Evolutionary conservation across 225 moss, liverwort and hornwort genomes (phyloP), one percentile per base, ranked within the genome.

Genomic region (Climacium dendroides): DNA sequence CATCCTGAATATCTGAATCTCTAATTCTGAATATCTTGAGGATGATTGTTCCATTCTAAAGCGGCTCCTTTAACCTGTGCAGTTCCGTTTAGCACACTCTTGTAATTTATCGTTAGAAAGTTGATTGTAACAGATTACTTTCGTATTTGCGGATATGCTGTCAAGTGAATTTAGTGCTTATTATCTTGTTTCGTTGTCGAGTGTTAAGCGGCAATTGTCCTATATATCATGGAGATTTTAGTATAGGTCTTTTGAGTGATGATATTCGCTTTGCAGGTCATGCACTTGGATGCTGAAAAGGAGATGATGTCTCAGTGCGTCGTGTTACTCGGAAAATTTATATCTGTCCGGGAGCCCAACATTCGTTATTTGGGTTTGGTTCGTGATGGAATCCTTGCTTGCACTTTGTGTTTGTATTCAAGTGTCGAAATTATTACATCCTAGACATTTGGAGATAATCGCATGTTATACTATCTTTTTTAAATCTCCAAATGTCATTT

Each of bases 291-390:
- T 93, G 97, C 96, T 48, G 98, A 98, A 61, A 95, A 92, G 84
- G 98, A 98, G 66, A 96, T 98, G 97, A 96, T 98, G 96, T 95
- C 98, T 61, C 98, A 96, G 87, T 96, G 98, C 89, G 96, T 98
- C 79, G 94, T 95, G 58, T 88, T 97, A 73, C 90, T 98, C 29
- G 98, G 98, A 57, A 98, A 96, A 85, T 98, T 98, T 57, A 97
- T 98, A 84, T 96, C 98, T 85, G 98, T 98, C 81, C 94, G 98
- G 60, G 98, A 98, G 90, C 98, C 98, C 76, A 98, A 98, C 86
- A 98, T 98, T 83, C 92, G 98, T 87, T 98, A 98, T 87, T 88
- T 98, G 87, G 98, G 97, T 88, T 83, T 98, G 96, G 97, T 97
- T 89, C 69, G 95, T 84, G 34, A 60, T 82, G 74, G 74, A 76